Conservation (phyloP, 345 rosid species). For the Brassica carinata region DNA sequence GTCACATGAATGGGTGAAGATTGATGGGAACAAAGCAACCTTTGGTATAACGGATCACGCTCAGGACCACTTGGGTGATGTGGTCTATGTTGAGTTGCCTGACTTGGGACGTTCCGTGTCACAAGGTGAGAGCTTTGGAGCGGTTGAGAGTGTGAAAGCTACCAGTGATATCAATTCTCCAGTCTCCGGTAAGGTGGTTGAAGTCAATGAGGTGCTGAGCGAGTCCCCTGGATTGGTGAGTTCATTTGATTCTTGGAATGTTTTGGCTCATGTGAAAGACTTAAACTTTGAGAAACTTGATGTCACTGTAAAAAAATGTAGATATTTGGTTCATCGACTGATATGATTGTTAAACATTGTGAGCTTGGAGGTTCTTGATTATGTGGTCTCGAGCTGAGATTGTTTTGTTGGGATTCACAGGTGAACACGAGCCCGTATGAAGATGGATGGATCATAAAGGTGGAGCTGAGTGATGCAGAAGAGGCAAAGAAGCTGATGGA, state of each 20-base stretch:
- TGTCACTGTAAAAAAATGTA: neutral
- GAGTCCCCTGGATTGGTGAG: constrained; percentile 82
- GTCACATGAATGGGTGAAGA: constrained; percentile 93
- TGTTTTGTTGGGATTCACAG: constrained; percentile 36
- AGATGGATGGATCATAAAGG: constrained; percentile 89
- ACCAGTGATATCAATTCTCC: constrained; percentile 95
- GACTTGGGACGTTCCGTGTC: constrained; percentile 66
- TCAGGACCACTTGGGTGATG: constrained; percentile 96
- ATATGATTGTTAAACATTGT: neutral
- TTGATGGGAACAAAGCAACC: constrained; percentile 71
- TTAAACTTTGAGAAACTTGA: neutral
- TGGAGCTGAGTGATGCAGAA: constrained; percentile 55
- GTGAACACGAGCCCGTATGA: constrained; percentile 84
- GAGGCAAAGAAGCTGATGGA: constrained; percentile 77
- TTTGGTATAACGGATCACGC: constrained; percentile 98
- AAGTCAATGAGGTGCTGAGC: constrained; percentile 65
- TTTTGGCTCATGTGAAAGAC: neutral
- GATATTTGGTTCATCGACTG: neutral
- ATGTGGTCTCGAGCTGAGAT: neutral
- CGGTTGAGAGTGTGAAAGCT: constrained; percentile 99
- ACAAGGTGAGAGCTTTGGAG: constrained; percentile 85
- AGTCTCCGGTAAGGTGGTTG: constrained; percentile 80
- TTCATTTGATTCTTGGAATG: constrained; percentile 3
- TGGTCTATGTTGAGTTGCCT: constrained; percentile 89
- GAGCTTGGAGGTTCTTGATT: neutral